Evolutionary conservation across 2,329 filamentous ascomycete genomes (phyloP).

Genomic region (Nectriaceae sp.): DNA sequence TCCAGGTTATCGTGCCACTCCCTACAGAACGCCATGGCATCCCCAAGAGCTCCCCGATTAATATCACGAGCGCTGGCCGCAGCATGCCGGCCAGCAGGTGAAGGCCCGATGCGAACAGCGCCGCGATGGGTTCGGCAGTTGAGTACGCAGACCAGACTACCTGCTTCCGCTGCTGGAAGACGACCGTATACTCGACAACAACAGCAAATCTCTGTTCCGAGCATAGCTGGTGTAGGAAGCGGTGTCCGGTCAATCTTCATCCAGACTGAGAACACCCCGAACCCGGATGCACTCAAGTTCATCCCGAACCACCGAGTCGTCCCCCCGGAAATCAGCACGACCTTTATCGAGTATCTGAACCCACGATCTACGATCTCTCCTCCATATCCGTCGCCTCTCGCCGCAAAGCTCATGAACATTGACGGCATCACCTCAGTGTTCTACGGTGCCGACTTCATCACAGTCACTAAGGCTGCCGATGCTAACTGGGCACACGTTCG

Average conservation of each 20-base stretch:
- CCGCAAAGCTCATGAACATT: conserved; percentile 86
- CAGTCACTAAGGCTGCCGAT: conserved; percentile 85
- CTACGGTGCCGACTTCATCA: conserved; percentile 95
- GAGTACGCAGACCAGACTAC: conserved; percentile 26
- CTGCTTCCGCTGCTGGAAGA: conserved; percentile 18
- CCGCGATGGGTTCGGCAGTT: conserved; percentile 31
- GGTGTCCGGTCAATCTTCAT: conserved; percentile 85
- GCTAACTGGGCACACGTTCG: conserved; percentile 94
- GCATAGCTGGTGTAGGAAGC: conserved; percentile 30
- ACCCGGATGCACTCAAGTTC: conserved; percentile 95
- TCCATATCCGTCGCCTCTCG: conserved; percentile 87
- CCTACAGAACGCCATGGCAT: conserved; percentile 15
- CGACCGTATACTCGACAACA: conserved; percentile 22
- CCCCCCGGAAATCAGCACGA: conserved; percentile 68
- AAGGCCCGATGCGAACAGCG: conserved; percentile 22
- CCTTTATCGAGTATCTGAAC: conserved; percentile 89
- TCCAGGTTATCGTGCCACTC: background rate
- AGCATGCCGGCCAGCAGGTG: conserved; percentile 21
- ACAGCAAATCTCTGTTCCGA: conserved; percentile 16
- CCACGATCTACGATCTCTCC: conserved; percentile 86
- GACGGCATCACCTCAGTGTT: conserved; percentile 95
- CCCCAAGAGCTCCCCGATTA: conserved; percentile 23
- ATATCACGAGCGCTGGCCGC: conserved; percentile 26
- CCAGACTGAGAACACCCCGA: conserved; percentile 92
- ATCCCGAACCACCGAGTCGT: conserved; percentile 86